A percentile compares a stretch with the other conserved stretches of the same genome.
Evolutionary conservation across 441 rosid species (phyloP).

Genomic region (Jatropha multifida): DNA sequence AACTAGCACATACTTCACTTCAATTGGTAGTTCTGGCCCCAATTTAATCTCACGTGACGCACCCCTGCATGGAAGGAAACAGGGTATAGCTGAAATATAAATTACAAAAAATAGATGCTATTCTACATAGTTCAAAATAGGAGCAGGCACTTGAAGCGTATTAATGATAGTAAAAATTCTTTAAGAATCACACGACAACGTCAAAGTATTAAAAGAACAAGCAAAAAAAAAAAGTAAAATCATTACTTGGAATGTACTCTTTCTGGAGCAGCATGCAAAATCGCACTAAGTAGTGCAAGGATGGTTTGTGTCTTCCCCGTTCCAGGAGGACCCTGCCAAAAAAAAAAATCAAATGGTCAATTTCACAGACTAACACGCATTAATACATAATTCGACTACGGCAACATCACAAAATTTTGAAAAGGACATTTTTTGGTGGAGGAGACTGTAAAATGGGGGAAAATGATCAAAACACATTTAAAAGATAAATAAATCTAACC

Average conservation of each 20-base stretch:
- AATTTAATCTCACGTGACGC: conserved; percentile 43
- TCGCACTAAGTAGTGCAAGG: conserved; percentile 88
- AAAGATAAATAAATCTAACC: conserved; percentile 43
- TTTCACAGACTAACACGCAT: conserved; percentile 13
- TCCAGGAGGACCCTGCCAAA: conserved; percentile 96
- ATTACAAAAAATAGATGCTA: not conserved
- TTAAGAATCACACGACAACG: not conserved
- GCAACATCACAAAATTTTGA: not conserved
- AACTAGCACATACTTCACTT: conserved; percentile 68
- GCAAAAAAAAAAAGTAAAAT: conserved; percentile 15
- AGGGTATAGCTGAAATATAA: conserved; percentile 3
- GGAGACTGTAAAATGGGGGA: not conserved
- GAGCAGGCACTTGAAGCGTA: conserved; percentile 1
- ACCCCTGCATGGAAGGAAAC: conserved; percentile 39
- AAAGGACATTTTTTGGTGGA: not conserved
- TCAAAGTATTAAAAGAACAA: not conserved
- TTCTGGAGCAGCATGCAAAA: conserved; percentile 93
- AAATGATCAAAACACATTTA: not conserved
- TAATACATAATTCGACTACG: not conserved
- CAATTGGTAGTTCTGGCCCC: conserved; percentile 55
- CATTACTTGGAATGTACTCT: conserved; percentile 67
- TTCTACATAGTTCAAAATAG: not conserved
- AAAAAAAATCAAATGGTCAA: conserved; percentile 18
- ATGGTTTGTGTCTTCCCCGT: conserved; percentile 98
- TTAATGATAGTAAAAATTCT: not conserved